Evolutionary conservation across 345 rosid species (phyloP).

Genomic region (Dimocarpus longan): DNA sequence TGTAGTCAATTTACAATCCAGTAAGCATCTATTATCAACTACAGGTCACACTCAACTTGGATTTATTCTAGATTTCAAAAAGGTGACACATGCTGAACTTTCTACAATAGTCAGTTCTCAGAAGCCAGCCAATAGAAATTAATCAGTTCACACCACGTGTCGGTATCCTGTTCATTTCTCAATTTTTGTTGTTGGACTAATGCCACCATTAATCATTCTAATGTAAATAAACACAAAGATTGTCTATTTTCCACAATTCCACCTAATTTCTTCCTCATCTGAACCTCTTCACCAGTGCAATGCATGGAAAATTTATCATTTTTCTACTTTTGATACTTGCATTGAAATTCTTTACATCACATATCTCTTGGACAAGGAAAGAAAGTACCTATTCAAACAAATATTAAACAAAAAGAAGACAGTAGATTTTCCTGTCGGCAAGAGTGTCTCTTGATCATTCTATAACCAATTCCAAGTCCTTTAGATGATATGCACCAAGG

Average conservation of each 20-base stretch:
- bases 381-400: background rate
- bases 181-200: conserved; percentile 21
- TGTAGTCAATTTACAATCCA: conserved; percentile 16
- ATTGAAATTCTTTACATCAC: background rate
- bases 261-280: conserved; percentile 22
- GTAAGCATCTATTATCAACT: conserved; percentile 2
- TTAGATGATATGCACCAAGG: background rate
- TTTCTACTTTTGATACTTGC: background rate
- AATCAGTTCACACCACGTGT: conserved; percentile 31
- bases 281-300: conserved; percentile 25
- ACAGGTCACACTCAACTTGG: conserved; percentile 23
- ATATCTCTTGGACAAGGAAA: conserved; percentile 4
- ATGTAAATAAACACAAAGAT: conserved; percentile 13
- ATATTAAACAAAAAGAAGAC: background rate
- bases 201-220: conserved; percentile 15
- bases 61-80: conserved; percentile 23
- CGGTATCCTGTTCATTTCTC: conserved; percentile 9
- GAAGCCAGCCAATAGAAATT: conserved; percentile 8
- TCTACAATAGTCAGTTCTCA: conserved; percentile 7
- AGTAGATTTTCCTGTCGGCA: background rate
- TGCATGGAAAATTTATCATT: conserved; percentile 20
- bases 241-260: conserved; percentile 21
- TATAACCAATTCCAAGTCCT: conserved; percentile 12
- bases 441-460: conserved; percentile 7
- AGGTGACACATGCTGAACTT: conserved; percentile 11